Percentiles rank a stretch among this genome's conserved stretches.
Conservation (phyloP, 2,329 filamentous ascomycete species). For the Keithomyces neogunnii region DNA sequence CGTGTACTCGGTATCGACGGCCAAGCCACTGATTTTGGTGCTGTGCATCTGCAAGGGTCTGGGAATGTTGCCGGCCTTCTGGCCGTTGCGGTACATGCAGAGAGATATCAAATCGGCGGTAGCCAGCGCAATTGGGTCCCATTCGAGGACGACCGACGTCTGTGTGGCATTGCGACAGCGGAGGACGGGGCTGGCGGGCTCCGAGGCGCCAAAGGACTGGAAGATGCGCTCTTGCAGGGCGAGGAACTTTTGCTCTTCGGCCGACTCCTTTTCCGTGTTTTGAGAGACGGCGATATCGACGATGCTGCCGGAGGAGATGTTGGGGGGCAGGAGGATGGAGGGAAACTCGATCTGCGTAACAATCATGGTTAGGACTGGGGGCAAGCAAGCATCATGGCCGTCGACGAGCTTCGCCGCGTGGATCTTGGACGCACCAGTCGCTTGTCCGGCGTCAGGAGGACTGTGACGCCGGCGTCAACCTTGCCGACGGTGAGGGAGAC, state of each 20-base stretch:
- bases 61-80: constrained; percentile 93
- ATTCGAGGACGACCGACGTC: constrained; percentile 96
- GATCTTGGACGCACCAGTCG: constrained; percentile 61
- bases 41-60: constrained; percentile 78
- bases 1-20: constrained; percentile 92
- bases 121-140: constrained; percentile 89
- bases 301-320: constrained; percentile 93
- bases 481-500: constrained; percentile 98
- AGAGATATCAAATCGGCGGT: constrained; percentile 87
- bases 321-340: constrained; percentile 88
- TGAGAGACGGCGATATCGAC: constrained; percentile 94
- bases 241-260: constrained; percentile 68
- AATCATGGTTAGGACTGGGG: background rate
- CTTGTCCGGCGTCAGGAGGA: constrained; percentile 94
- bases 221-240: constrained; percentile 85
- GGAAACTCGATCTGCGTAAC: constrained; percentile 87
- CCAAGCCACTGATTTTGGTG: constrained; percentile 93
- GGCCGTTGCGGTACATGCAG: constrained; percentile 88
- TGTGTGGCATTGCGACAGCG: constrained; percentile 96
- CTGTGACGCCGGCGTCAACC: constrained; percentile 96
- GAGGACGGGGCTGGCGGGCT: constrained; percentile 68
- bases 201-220: constrained; percentile 71
- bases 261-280: constrained; percentile 70
- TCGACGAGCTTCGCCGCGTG: background rate
- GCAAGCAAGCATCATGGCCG: background rate